Conservation (phyloP, 495 filamentous ascomycete species). For the Aspergillus funiculosus region DNA sequence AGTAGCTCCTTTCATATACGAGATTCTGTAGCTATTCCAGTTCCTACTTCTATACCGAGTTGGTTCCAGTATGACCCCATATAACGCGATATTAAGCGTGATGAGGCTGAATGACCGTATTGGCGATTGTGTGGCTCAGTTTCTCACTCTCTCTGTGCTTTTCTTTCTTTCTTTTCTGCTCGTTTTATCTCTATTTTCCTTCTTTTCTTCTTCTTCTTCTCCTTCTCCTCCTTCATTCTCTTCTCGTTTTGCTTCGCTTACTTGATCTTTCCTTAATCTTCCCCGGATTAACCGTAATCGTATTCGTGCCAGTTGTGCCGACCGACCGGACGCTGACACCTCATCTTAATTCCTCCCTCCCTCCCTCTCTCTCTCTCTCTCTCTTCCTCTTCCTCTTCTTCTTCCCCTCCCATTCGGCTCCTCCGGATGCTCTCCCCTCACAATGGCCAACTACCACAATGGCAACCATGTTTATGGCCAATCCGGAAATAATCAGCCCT, state of each 20-base stretch:
- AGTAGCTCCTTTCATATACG: too few relatives aligned
- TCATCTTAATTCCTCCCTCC: neutral
- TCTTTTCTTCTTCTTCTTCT: neutral
- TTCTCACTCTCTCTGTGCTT: neutral
- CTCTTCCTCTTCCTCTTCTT: neutral
- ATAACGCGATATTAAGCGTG: too few relatives aligned
- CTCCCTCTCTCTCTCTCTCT: neutral
- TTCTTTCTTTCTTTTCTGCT: neutral
- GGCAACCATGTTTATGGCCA: slow-evolving; percentile 43
- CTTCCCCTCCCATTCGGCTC: too few relatives aligned
- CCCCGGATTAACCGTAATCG: too few relatives aligned
- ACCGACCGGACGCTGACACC: slow-evolving; percentile 4
- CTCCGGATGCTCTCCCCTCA: slow-evolving; percentile 4
- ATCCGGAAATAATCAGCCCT: slow-evolving; percentile 14
- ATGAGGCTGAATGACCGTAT: slow-evolving; percentile 8
- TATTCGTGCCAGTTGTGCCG: neutral
- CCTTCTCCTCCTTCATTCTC: neutral
- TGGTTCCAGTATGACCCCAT: too few relatives aligned
- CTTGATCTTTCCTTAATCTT: neutral
- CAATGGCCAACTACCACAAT: slow-evolving; percentile 48
- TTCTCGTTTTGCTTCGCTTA: slow-evolving; percentile 3
- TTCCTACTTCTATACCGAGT: too few relatives aligned
- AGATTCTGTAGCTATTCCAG: too few relatives aligned
- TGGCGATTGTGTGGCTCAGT: neutral
- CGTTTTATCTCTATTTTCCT: neutral